These are phyloP conservation scores for Bathelium albidoporum DNA, from an alignment of 495 filamentous ascomycete species.

Conservation along the genomic window DNA sequence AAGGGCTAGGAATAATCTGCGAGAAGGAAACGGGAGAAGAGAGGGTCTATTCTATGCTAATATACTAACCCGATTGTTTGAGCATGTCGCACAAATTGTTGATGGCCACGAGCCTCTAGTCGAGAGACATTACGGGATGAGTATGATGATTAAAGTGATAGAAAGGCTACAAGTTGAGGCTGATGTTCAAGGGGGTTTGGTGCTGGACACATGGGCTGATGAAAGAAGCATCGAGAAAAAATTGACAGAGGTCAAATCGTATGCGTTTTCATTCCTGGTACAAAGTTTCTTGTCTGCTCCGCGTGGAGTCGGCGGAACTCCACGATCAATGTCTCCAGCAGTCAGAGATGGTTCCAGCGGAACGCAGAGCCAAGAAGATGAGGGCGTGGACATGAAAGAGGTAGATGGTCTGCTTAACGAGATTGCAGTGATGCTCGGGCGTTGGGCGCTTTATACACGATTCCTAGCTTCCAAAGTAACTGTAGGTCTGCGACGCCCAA, in stretches of 20 bases:
- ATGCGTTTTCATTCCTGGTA: constrained; percentile 92
- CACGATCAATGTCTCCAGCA: constrained; percentile 55
- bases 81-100: constrained; percentile 93
- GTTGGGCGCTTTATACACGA: constrained; percentile 85
- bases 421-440: constrained; percentile 77
- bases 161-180: constrained; percentile 88
- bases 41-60: constrained; percentile 87
- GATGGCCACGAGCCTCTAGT: constrained; percentile 83
- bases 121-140: constrained; percentile 81
- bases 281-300: constrained; percentile 74
- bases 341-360: constrained; percentile 41
- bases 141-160: constrained; percentile 93
- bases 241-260: constrained; percentile 88
- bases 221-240: constrained; percentile 74
- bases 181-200: constrained; percentile 94
- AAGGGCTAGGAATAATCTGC: constrained; percentile 70
- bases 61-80: constrained; percentile 82
- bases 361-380: constrained; percentile 58
- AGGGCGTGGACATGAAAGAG: constrained; percentile 91
- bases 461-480: constrained; percentile 78
- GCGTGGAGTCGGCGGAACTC: constrained; percentile 22
- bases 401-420: constrained; percentile 79
- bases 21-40: constrained; percentile 48
- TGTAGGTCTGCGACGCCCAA: constrained; percentile 38
- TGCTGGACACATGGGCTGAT: constrained; percentile 90